Evolutionary conservation across 2,329 filamentous ascomycete species (phyloP), one percentile per base, ranked within the genome.

Genomic region (Calonectria multiphialidica): DNA sequence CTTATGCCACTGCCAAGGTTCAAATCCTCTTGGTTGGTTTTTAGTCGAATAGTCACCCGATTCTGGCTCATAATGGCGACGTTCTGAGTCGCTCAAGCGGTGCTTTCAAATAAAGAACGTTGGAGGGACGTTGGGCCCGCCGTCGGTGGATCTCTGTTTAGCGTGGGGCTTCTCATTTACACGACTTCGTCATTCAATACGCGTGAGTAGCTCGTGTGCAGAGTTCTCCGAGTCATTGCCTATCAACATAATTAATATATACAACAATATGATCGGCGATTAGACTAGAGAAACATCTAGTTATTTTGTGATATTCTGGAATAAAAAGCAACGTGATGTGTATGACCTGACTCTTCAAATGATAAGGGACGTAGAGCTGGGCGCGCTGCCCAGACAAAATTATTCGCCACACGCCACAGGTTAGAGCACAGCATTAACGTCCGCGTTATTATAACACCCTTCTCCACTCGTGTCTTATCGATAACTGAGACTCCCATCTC

Each of bases 401-500:
- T 63, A 30, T 9, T 18, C 2, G 16, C 18, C 3, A 15, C 28
- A 72, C 15, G 0, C 3, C 21, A 5, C 1, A 2, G 1, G 1
- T 0, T 40, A n/a, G 21, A 5, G 1, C 0, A 13, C 4, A 18
- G 10, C 5, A 30, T 12, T 65, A 10, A 10, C 66, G 70, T 45
- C 1, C 59, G 65, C 68, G 47, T 67, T 79, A 79, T 78, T 79
- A 10, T 73, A 66, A 57, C 76, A 30, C 25, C 13, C 44, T 45
- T 55, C 37, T 25, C 33, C 21, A 37, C 50, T n/a, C 21, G 18
- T 37, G 23, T 71, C 69, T 53, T 59, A 63, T 71, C 69, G 21
- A 62, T 37, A 10, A 13, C 16, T 50, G 37, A 71, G 57, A 33
- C 42, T 68, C 50, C 68, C 40, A 61, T 63, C 63, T 71, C 21